Conservation (phyloP, 768 basidiomycete species). For the Psilocybe tampanensis region DNA sequence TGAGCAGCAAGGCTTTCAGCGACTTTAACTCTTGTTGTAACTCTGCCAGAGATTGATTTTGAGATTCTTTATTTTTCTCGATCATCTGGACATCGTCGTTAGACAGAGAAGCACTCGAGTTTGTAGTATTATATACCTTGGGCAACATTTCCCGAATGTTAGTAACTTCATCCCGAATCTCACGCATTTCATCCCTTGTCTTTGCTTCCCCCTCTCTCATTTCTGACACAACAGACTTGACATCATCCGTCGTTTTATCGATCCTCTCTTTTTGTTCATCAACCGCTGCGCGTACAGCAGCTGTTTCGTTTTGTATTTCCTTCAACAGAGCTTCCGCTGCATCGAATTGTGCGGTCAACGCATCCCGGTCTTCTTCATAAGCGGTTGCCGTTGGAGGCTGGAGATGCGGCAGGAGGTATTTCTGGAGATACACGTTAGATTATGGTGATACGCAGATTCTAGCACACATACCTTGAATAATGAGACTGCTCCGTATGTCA, state of each 20-base stretch:
- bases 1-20: conserved; percentile 85
- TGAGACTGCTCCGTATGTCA: conserved; percentile 78
- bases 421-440: conserved; percentile 45
- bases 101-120: conserved; percentile 1
- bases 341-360: conserved; percentile 87
- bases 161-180: conserved; percentile 89
- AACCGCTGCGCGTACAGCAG: conserved; percentile 68
- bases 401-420: conserved; percentile 90
- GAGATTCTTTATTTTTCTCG: conserved; percentile 87
- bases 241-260: conserved; percentile 70
- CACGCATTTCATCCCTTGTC: conserved; percentile 86
- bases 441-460: neutral
- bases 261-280: conserved; percentile 78
- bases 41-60: conserved; percentile 81
- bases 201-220: conserved; percentile 78
- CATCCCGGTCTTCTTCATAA: conserved; percentile 87
- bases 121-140: conserved; percentile 57
- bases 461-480: conserved; percentile 66
- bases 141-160: conserved; percentile 91
- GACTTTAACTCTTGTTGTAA: conserved; percentile 95
- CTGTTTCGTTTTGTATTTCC: conserved; percentile 79
- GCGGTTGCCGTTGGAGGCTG: conserved; percentile 85
- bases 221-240: conserved; percentile 70
- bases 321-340: conserved; percentile 80
- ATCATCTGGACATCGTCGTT: conserved; percentile 68